Evolutionary conservation across 164 flowering plant species (phyloP).

Genomic region (Berberis thunbergii): DNA sequence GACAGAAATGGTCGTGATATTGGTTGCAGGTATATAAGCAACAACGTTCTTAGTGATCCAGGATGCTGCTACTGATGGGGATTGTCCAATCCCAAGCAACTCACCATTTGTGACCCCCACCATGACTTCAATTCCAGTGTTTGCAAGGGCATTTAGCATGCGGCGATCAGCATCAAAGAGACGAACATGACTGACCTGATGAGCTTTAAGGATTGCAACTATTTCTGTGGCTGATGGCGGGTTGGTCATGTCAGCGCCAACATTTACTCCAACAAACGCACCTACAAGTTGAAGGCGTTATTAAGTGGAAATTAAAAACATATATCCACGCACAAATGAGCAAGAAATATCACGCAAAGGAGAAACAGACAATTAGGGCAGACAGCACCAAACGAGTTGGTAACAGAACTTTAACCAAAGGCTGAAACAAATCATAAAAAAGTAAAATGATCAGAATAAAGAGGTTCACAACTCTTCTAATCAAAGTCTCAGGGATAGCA

Average conservation of each 20-base stretch:
- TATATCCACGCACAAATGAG: no score
- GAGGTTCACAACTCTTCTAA: no score
- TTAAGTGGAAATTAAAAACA: no score
- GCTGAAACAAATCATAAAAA: no score
- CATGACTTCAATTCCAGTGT: constrained; percentile 62
- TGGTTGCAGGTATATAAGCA: constrained; percentile 60
- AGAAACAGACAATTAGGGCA: no score
- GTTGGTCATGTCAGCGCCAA: constrained; percentile 47
- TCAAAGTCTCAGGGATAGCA: no score
- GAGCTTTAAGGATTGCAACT: constrained; percentile 45
- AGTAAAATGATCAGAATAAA: no score
- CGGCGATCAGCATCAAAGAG: constrained; percentile 56
- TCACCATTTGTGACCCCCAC: constrained; percentile 70
- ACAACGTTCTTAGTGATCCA: constrained; percentile 75
- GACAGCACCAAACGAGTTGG: no score
- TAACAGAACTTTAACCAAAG: no score
- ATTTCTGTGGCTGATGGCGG: constrained; percentile 45
- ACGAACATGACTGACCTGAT: constrained; percentile 60
- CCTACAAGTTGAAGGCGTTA: constrained; percentile 19
- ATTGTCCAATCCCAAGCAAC: constrained; percentile 56
- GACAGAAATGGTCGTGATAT: constrained; percentile 78
- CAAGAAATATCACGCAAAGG: no score
- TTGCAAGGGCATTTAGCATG: constrained; percentile 55
- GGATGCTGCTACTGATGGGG: constrained; percentile 58
- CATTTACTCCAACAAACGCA: constrained; percentile 61